Conservation (phyloP, 2,329 filamentous ascomycete species). For the Grosmannia clavigera region DNA sequence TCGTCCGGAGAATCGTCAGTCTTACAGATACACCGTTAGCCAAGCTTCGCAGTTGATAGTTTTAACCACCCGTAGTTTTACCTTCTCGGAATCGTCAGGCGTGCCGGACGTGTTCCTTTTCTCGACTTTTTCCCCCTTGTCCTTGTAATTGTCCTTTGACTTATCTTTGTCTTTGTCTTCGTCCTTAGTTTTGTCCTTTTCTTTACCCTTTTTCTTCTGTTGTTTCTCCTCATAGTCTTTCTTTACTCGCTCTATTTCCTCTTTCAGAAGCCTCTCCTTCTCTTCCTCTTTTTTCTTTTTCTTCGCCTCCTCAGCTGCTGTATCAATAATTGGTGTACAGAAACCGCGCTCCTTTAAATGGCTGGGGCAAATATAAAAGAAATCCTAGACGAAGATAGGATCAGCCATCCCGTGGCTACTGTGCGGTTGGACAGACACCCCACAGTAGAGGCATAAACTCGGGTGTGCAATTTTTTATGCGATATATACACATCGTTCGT, state of each 20-base stretch:
- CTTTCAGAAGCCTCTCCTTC: conserved; percentile 35
- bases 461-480: background rate
- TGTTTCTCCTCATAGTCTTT: conserved; percentile 69
- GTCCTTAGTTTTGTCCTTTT: conserved; percentile 40
- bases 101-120: background rate
- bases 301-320: conserved; percentile 50
- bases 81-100: background rate
- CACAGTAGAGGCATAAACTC: no score
- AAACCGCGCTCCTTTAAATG: conserved; percentile 80
- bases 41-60: background rate
- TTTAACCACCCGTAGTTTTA: background rate
- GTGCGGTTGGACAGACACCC: no score
- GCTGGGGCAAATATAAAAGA: conserved; percentile 78
- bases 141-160: conserved; percentile 20
- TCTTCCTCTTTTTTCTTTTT: conserved; percentile 54
- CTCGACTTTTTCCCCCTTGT: conserved; percentile 14
- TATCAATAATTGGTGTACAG: conserved; percentile 61
- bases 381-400: conserved; percentile 41
- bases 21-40: conserved; percentile 7
- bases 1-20: conserved; percentile 33
- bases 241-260: conserved; percentile 52
- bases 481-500: background rate
- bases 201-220: conserved; percentile 57
- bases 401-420: background rate
- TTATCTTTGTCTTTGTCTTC: conserved; percentile 30